Percentiles rank a stretch among this genome's conserved stretches.
phyloP scores from a whole-genome alignment of 2,329 filamentous ascomycete genomes.

The Curvularia sp. region DNA sequence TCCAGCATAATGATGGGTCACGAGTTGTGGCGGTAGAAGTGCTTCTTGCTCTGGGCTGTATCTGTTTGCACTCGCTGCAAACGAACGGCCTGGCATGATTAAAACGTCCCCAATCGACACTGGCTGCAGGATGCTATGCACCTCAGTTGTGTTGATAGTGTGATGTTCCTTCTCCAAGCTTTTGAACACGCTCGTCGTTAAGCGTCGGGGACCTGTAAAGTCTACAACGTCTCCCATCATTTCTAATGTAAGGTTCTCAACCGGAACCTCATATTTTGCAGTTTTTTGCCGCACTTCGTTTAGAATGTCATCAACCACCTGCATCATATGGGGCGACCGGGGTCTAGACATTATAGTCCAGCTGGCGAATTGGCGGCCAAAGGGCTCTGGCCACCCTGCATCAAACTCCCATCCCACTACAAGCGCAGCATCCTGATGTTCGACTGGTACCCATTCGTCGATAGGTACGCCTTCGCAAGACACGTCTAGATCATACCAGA shows the following conservation, averaged over 20 bases:
- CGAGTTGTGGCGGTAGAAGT: slow-evolving; percentile 16
- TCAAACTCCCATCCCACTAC: slow-evolving; percentile 54
- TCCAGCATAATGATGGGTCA: slow-evolving; percentile 31
- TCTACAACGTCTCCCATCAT: slow-evolving; percentile 42
- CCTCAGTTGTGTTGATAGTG: slow-evolving; percentile 23
- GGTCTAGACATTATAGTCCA: slow-evolving; percentile 45
- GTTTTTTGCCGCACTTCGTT: slow-evolving; percentile 21
- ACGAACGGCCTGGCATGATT: slow-evolving; percentile 28
- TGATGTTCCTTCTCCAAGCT: slow-evolving; percentile 29
- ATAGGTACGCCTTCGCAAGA: slow-evolving; percentile 45
- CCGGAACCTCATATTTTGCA: slow-evolving; percentile 17
- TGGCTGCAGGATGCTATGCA: slow-evolving; percentile 33
- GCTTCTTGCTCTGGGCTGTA: slow-evolving; percentile 18
- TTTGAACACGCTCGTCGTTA: slow-evolving; percentile 35
- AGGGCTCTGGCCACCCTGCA: slow-evolving; percentile 26
- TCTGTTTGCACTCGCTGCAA: slow-evolving; percentile 23
- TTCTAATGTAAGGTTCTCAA: slow-evolving; percentile 25
- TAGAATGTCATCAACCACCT: slow-evolving; percentile 41
- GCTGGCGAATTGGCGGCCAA: slow-evolving; percentile 36
- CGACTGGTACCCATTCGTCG: slow-evolving; percentile 47
- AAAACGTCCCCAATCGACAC: slow-evolving; percentile 40
- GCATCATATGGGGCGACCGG: slow-evolving; percentile 30
- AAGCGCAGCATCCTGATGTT: slow-evolving; percentile 37
- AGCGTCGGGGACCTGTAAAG: slow-evolving; percentile 37
- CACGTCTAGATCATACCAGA: slow-evolving; percentile 54